Percentiles rank a stretch among this genome's conserved stretches.
Conservation (phyloP, 768 basidiomycete species). For the Suillus tomentosus region DNA sequence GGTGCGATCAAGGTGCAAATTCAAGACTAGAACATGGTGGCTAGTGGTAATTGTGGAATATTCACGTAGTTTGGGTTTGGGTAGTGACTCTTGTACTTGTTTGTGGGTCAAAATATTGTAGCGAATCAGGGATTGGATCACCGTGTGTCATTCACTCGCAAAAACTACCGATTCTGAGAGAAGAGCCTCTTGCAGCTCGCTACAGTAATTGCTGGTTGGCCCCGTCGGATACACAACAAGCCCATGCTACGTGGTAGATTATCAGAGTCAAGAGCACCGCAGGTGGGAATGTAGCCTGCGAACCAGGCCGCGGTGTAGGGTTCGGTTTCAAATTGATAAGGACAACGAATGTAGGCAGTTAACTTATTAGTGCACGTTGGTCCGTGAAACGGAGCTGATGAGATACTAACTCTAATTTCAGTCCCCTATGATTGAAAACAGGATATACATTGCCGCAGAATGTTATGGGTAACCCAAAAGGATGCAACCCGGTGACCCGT, state of each 20-base stretch:
- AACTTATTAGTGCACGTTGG: not conserved
- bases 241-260: not conserved
- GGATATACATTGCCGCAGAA: not conserved
- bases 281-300: not conserved
- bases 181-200: not conserved
- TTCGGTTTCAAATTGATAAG: conserved; percentile 1
- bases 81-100: too few relatives aligned
- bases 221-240: not conserved
- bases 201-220: not conserved
- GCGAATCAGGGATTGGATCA: not conserved
- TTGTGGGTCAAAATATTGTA: not conserved
- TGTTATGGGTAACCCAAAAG: not conserved
- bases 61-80: not conserved
- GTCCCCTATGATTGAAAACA: not conserved
- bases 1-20: conserved; percentile 75
- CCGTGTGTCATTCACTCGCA: not conserved
- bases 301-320: not conserved
- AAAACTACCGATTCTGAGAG: not conserved
- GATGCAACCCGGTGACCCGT: not conserved
- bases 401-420: not conserved
- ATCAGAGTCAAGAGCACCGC: not conserved
- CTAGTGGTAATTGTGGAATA: not conserved
- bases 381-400: not conserved
- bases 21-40: conserved; percentile 40
- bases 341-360: not conserved